phyloP scores from a whole-genome alignment of 148 eudicot species.

The Spergularia marina region DNA sequence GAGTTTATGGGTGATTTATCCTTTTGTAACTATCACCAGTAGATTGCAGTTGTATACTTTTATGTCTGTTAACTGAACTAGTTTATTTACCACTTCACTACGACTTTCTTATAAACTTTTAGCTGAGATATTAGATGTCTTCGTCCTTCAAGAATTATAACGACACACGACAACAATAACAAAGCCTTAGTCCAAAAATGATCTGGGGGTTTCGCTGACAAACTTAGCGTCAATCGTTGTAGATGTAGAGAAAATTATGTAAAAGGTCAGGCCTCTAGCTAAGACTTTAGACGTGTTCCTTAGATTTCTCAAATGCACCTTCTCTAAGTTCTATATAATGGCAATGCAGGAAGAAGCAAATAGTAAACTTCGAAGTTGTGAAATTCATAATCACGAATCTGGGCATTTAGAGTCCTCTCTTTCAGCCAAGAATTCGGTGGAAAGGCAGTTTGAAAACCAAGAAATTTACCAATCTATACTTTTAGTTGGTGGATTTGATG shows the following conservation, averaged over 20 bases:
- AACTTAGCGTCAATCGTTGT: not conserved
- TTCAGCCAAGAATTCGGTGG: constrained; percentile 27
- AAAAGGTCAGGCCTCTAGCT: not conserved
- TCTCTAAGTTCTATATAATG: constrained; percentile 1
- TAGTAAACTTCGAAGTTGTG: constrained; percentile 34
- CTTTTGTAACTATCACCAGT: not conserved
- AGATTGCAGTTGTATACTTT: not conserved
- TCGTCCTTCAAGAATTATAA: not conserved
- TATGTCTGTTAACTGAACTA: not conserved
- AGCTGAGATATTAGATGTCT: too few species aligned
- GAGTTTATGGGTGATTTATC: not conserved
- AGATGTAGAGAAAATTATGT: constrained; percentile 1
- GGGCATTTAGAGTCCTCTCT: constrained; percentile 26
- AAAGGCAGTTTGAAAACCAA: constrained; percentile 12
- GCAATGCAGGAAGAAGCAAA: constrained; percentile 51
- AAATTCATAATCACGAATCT: constrained; percentile 14
- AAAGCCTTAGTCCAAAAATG: not conserved
- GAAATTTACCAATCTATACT: constrained; percentile 32
- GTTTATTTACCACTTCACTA: too few species aligned
- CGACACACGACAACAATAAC: too few species aligned
- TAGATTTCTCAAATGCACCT: not conserved
- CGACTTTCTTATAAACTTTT: too few species aligned
- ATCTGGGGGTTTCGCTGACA: not conserved
- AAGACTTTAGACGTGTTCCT: not conserved
- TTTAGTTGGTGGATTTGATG: constrained; percentile 67